These are phyloP conservation scores for Pyronema omphalodes DNA, from an alignment of 495 filamentous ascomycete genomes.

Conservation along the genomic window DNA sequence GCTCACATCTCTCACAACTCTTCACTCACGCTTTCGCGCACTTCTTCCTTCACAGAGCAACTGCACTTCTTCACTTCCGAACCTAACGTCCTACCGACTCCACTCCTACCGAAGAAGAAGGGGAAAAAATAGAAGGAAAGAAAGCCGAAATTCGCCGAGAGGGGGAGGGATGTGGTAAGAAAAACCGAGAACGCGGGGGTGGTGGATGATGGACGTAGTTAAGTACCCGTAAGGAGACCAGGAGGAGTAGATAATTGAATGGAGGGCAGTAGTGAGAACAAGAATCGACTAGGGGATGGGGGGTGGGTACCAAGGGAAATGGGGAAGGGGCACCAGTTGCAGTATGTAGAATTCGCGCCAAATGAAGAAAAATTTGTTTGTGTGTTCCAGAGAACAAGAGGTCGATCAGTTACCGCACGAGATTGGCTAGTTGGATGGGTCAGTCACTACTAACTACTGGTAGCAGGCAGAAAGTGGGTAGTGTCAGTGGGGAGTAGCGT, in stretches of 20 bases:
- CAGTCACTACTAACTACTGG: not conserved
- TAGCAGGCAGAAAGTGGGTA: not conserved
- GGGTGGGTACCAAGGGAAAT: constrained; percentile 2
- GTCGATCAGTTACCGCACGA: constrained; percentile 1
- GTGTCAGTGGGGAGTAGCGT: not conserved
- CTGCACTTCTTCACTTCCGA: constrained; percentile 1
- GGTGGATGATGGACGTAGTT: not conserved
- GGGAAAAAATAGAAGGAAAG: constrained; percentile 8
- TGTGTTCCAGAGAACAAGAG: constrained; percentile 1
- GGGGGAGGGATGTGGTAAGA: constrained; percentile 2
- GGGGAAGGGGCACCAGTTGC: not conserved
- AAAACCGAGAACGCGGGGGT: constrained; percentile 4
- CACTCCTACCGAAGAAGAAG: constrained; percentile 9
- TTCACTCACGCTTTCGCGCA: constrained; percentile 3
- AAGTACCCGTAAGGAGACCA: constrained; percentile 1
- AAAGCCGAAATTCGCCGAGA: constrained; percentile 4
- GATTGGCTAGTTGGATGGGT: not conserved
- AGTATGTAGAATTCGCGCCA: constrained; percentile 2
- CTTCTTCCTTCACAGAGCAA: constrained; percentile 2
- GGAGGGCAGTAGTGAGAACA: not conserved
- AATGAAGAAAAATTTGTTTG: constrained; percentile 2
- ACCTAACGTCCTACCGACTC: constrained; percentile 7
- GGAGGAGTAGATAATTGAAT: not conserved
- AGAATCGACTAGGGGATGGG: not conserved
- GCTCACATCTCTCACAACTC: constrained; percentile 7